Percentiles rank a stretch among this genome's conserved stretches.
phyloP scores from a whole-genome alignment of 176 grass and related monocot genomes.

The Secale cereale region DNA sequence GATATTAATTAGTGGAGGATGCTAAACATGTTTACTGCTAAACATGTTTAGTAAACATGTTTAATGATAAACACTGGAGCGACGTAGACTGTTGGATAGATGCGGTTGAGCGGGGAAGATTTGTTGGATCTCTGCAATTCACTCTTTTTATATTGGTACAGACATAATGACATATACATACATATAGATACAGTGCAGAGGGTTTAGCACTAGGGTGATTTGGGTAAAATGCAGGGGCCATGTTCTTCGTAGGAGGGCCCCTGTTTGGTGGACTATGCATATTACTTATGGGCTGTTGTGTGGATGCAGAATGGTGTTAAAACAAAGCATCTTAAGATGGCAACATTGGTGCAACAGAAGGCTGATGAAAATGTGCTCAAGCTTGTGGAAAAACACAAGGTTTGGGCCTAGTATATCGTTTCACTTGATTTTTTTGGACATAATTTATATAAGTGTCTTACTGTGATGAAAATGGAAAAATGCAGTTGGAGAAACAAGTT shows the following conservation, averaged over 20 bases:
- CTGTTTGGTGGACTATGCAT: neutral
- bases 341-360: conserved; percentile 52
- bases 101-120: no score
- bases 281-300: neutral
- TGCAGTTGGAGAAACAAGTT: conserved; percentile 47
- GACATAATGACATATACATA: no score
- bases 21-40: no score
- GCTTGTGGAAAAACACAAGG: conserved; percentile 68
- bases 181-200: neutral
- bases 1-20: no score
- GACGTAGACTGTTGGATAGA: no score
- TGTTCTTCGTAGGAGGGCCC: neutral
- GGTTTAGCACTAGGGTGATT: neutral
- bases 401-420: conserved; percentile 9
- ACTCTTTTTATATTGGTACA: no score
- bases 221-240: neutral
- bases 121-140: no score
- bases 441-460: neutral
- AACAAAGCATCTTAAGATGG: conserved; percentile 51
- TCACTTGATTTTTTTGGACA: neutral
- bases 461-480: conserved; percentile 10
- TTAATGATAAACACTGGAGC: no score
- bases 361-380: conserved; percentile 62
- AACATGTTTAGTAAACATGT: no score
- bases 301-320: conserved; percentile 45